phyloP scores from a whole-genome alignment of 2,329 filamentous ascomycete genomes.

The Hypomyces rosellus region DNA sequence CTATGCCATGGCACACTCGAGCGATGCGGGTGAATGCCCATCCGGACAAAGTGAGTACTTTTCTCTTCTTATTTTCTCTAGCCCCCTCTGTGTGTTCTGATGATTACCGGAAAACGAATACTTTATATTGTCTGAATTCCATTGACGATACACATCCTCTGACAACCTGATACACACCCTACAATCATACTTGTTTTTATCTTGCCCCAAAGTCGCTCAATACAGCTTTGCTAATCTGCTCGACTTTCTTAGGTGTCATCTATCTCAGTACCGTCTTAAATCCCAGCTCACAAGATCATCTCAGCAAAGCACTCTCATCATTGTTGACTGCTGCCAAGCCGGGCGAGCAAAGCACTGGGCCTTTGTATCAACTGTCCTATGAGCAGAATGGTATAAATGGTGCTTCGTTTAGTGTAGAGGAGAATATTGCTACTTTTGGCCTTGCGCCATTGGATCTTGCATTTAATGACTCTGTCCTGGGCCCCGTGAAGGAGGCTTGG shows the following conservation, averaged over 20 bases:
- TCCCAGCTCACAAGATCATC: slow-evolving; percentile 27
- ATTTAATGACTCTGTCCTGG: slow-evolving; percentile 66
- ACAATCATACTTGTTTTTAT: slow-evolving; percentile 2
- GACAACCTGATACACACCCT: slow-evolving; percentile 70
- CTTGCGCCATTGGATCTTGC: slow-evolving; percentile 57
- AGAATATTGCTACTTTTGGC: slow-evolving; percentile 50
- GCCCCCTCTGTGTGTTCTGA: slow-evolving; percentile 56
- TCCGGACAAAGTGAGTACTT: slow-evolving; percentile 74
- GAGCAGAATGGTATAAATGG: slow-evolving; percentile 38
- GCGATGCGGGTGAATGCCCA: slow-evolving; percentile 89
- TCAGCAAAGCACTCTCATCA: slow-evolving; percentile 35
- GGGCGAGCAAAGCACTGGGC: slow-evolving; percentile 21
- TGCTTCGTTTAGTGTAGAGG: slow-evolving; percentile 25
- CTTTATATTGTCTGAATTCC: slow-evolving; percentile 99
- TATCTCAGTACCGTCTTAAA: slow-evolving; percentile 33
- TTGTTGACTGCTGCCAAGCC: slow-evolving; percentile 32
- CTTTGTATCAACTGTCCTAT: slow-evolving; percentile 50
- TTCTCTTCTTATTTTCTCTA: neutral
- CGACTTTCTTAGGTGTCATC: slow-evolving; percentile 21
- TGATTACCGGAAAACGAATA: slow-evolving; percentile 74
- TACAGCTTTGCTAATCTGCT: no score
- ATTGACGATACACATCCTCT: slow-evolving; percentile 83
- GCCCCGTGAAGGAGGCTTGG: slow-evolving; percentile 66
- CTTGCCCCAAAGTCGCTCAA: neutral
- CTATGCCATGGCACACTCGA: slow-evolving; percentile 70